These are phyloP conservation scores for Theobroma cacao DNA, from an alignment of 345 rosid genomes.

Conservation along the genomic window DNA sequence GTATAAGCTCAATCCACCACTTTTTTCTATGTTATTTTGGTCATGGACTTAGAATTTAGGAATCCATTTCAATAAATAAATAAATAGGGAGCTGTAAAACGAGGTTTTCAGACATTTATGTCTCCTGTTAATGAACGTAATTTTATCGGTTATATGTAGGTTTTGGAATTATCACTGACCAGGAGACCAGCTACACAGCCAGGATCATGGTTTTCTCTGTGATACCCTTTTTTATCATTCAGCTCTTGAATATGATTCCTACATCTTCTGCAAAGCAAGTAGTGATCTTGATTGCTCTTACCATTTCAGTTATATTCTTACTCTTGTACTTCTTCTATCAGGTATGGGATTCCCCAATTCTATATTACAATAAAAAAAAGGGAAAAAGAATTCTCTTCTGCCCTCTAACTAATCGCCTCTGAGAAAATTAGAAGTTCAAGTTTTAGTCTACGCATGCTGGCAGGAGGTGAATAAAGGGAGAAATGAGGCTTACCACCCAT, in stretches of 20 bases:
- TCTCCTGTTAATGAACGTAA: background rate
- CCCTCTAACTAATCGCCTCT: too few relatives aligned
- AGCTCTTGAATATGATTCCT: conserved; percentile 56
- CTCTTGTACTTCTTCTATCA: conserved; percentile 77
- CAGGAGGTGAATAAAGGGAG: too few relatives aligned
- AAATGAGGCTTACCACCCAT: too few relatives aligned
- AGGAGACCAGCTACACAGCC: conserved; percentile 74
- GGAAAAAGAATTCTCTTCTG: too few relatives aligned
- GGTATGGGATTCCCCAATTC: conserved; percentile 32
- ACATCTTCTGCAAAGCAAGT: conserved; percentile 65
- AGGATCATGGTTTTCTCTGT: conserved; percentile 72
- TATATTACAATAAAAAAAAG: too few relatives aligned
- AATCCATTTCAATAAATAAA: too few relatives aligned
- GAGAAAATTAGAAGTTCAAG: too few relatives aligned
- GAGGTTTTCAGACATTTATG: too few relatives aligned
- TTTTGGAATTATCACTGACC: conserved; percentile 64
- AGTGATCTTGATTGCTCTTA: conserved; percentile 59
- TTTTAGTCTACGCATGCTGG: too few relatives aligned
- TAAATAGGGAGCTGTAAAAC: background rate
- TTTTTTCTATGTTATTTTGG: background rate
- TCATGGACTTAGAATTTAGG: background rate
- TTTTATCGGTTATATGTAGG: conserved; percentile 27
- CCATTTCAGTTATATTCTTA: conserved; percentile 49
- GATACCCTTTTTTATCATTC: conserved; percentile 73
- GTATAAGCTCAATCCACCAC: background rate